Evolutionary conservation across 2,329 filamentous ascomycete genomes (phyloP).

Genomic region (Ceratocystis lukuohia): DNA sequence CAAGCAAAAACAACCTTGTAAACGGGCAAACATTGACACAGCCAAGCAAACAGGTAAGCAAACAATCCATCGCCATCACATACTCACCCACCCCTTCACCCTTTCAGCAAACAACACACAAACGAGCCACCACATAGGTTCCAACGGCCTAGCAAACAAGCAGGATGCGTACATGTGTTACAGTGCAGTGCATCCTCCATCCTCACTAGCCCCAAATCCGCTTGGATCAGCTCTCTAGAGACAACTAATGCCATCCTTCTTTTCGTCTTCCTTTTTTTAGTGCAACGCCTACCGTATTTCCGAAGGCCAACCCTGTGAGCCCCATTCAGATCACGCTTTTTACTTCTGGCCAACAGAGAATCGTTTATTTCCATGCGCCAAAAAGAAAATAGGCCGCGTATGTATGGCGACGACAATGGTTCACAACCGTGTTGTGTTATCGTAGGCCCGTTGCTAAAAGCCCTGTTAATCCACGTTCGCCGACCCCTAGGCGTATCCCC

Average conservation of each 20-base stretch:
- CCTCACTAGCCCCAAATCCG: neutral
- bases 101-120: conserved; percentile 2
- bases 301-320: neutral
- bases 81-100: neutral
- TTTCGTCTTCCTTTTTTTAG: neutral
- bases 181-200: neutral
- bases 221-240: neutral
- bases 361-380: neutral
- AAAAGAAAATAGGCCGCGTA: neutral
- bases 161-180: neutral
- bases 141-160: neutral
- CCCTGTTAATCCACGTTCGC: too few species aligned
- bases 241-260: neutral
- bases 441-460: too few species aligned
- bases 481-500: neutral
- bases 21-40: neutral
- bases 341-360: neutral
- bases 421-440: neutral
- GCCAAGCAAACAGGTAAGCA: neutral
- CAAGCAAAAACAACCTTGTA: neutral
- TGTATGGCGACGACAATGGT: neutral
- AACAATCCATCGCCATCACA: conserved; percentile 2
- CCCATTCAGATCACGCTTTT: neutral
- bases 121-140: neutral
- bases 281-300: neutral